Evolutionary conservation across 1,139 yeast genomes (phyloP), one percentile per base, ranked within the genome.

Genomic region (Geotrichum histeridarum): DNA sequence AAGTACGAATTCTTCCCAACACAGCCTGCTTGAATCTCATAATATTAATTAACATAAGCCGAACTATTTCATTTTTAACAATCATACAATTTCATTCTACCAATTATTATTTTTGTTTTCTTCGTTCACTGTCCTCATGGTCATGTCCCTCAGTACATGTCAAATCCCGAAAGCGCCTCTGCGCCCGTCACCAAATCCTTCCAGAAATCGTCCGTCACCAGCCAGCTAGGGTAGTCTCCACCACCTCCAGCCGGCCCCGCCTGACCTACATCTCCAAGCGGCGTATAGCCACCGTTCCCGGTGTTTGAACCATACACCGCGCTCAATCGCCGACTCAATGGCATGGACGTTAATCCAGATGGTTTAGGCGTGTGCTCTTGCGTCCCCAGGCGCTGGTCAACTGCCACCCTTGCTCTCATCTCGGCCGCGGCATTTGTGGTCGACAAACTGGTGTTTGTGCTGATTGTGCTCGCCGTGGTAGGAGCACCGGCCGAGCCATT

Each of bases 201-300:
- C 69, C 69, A 66, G 50, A 66, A 66, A 37, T 65, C 68, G 41
- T 66, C 69, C 12, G 62, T 60, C 42, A 61, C 58, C 18, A 64
- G 57, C 69, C 69, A 66, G 6, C 53, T 45, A 8, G 67, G 63
- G 42, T 60, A 60, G 6, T 56, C 63, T 8, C 39, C 39, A n/a
- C 8, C 12, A 11, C 37, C 37, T 33, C 12, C 12, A 37, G 8
- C 17, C 8, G 18, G 17, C 18, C 38, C 37, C 37, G 31, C 35
- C 33, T 14, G 18, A 22, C 31, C 18, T 12, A 32, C 39, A 14
- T 8, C 33, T 12, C 39, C 31, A 18, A n/a, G 12, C 14, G 14
- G 6, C 12, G 4, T 33, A 7, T 12, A 12, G 37, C 37, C 37
- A 4, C 36, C 41, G 30, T 12, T 33, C 7, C 38, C 38, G 39